Base-by-base conservation (phyloP, 2,329 filamentous ascomycete species). In the Chrysoporthe cubensis region DNA sequence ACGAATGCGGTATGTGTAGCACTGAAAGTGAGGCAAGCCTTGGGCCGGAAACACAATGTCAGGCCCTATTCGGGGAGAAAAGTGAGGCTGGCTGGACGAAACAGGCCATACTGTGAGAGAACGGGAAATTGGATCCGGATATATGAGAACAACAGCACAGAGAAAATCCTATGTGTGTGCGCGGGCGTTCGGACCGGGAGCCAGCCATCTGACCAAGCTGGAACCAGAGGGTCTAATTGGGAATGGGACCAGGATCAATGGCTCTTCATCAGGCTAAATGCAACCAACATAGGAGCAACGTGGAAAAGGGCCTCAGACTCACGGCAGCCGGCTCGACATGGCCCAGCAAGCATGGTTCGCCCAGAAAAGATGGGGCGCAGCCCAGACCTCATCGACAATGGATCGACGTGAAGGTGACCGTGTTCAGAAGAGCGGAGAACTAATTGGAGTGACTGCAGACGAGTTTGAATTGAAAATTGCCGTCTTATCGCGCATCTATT, bases 201-300 rank as follows among this genome's bases (percentile, higher is more conserved):
- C 46, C 56, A 44, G 56, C 66, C 62, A 61, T 59, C 56, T 62
- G 26, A 42, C 40, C 62, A 42, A 62, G 32, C 44, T 48, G 62
- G 62, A 6, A 34, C 60, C 48, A 43, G 54, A 50, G 50, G 42
- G 43, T 21, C 26, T 50, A 37, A 43, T 44, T 14, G 32, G 62
- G 57, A 42, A 48, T 48, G 32, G 56, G 46, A 60, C 46, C 44
- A 64, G 66, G 66, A 65, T 68, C 40, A 44, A 16, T 56, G 3
- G 56, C 21, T 56, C 66, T 46, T 62, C 48, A 56, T 48, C 58
- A 68, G 66, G 62, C 59, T 68, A 65, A 68, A 68, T 58, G 62
- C 56, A 46, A 65, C 32, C 32, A 46, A 65, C 32, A 32, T 64
- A 50, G 57, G 57, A 37, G 34, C 32, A 14, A 32, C 14, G 34